Evolutionary conservation across 331 rosid genomes (phyloP).

Genomic region (Malus hybrid): DNA sequence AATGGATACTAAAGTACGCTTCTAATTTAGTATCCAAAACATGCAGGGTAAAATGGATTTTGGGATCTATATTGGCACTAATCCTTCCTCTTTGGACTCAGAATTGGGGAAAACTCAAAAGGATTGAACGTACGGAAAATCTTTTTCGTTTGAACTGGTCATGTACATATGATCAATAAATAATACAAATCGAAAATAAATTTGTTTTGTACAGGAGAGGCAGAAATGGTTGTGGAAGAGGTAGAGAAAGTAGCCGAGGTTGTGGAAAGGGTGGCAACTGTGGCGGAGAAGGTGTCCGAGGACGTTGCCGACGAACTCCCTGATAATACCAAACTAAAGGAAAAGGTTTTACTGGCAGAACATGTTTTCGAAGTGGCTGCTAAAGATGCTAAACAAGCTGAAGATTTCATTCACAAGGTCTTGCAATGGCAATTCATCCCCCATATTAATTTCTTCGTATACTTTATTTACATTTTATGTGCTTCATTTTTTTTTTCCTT

Average conservation of each 20-base stretch:
- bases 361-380: constrained; percentile 34
- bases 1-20: too few relatives aligned
- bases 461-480: not conserved
- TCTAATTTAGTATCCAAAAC: not conserved
- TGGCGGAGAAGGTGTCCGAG: constrained; percentile 40
- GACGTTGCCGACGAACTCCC: constrained; percentile 46
- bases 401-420: constrained; percentile 62
- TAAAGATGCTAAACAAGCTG: constrained; percentile 55
- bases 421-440: not conserved
- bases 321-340: constrained; percentile 32
- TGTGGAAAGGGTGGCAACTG: constrained; percentile 43
- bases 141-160: not conserved
- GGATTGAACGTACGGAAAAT: constrained; percentile 44
- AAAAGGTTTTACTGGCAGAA: constrained; percentile 41
- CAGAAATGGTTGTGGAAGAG: constrained; percentile 45
- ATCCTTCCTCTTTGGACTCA: constrained; percentile 42
- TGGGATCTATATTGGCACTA: constrained; percentile 37
- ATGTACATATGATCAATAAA: too few relatives aligned
- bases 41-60: constrained; percentile 64
- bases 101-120: constrained; percentile 28
- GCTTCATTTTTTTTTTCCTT: too few relatives aligned
- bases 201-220: constrained; percentile 27
- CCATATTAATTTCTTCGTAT: not conserved
- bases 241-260: constrained; percentile 41
- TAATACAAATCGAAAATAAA: too few relatives aligned